These are phyloP conservation scores for Rubroshorea leprosula DNA, from an alignment of 345 rosid genomes.

Conservation along the genomic window DNA sequence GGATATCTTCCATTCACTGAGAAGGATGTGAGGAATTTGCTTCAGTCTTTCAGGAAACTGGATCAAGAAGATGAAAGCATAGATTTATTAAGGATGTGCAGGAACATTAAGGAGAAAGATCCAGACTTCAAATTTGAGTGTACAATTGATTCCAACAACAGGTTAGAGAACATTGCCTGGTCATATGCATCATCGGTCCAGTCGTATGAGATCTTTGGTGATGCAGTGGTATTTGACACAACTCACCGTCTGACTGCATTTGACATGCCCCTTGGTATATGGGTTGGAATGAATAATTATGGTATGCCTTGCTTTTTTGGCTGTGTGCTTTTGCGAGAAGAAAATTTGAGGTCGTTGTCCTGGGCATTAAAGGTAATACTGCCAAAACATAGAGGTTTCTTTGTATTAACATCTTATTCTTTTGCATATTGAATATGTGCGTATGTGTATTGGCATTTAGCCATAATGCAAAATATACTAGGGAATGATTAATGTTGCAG, in stretches of 20 bases:
- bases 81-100: conserved; percentile 85
- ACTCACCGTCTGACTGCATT: conserved; percentile 85
- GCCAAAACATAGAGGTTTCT: no score
- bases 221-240: conserved; percentile 89
- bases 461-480: background rate
- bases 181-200: conserved; percentile 85
- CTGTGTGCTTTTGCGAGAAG: conserved; percentile 81
- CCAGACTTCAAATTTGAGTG: conserved; percentile 85
- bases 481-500: background rate
- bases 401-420: background rate
- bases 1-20: conserved; percentile 93
- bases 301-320: conserved; percentile 98
- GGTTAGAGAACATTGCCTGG: conserved; percentile 88
- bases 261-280: conserved; percentile 98
- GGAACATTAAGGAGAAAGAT: conserved; percentile 86
- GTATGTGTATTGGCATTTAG: background rate
- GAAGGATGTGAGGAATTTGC: conserved; percentile 93
- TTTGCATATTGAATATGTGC: background rate
- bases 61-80: conserved; percentile 87
- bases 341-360: conserved; percentile 67
- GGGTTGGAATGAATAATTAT: conserved; percentile 90
- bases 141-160: conserved; percentile 53
- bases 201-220: conserved; percentile 83
- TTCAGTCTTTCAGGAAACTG: conserved; percentile 76
- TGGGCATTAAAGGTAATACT: conserved; percentile 94